A percentile compares a stretch with the other conserved stretches of the same genome.
Evolutionary conservation across 129 eudicot species (phyloP).

Genomic region (Dittrichia graveolens): DNA sequence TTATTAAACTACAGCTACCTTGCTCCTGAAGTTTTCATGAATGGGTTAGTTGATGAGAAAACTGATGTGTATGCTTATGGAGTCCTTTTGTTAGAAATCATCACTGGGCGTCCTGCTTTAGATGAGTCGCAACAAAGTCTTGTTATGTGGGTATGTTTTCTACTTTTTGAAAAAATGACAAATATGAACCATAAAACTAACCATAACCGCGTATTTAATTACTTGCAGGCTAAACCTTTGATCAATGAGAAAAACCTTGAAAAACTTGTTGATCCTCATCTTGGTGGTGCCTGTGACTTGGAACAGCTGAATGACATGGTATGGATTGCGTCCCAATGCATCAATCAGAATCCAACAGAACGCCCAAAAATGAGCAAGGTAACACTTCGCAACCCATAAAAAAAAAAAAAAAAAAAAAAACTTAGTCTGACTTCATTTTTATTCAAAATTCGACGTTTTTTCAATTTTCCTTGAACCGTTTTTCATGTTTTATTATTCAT

Average conservation of each 20-base stretch:
- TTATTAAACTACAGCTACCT: conserved; percentile 62
- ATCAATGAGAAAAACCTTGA: conserved; percentile 39
- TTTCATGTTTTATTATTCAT: neutral
- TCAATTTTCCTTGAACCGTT: neutral
- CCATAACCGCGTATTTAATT: neutral
- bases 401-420: neutral
- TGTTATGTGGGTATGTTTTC: conserved; percentile 85
- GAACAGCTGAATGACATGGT: conserved; percentile 64
- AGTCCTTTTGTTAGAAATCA: conserved; percentile 71
- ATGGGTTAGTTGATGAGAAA: conserved; percentile 82
- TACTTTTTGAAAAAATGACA: neutral
- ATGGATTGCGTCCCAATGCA: conserved; percentile 62
- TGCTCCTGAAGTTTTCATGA: conserved; percentile 86
- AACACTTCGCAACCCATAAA: neutral
- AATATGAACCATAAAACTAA: conserved; percentile 16
- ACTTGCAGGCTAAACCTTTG: conserved; percentile 73
- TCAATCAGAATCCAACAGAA: conserved; percentile 53
- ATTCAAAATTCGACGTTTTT: neutral
- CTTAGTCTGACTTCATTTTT: neutral
- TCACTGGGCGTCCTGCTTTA: conserved; percentile 80
- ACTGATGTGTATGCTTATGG: conserved; percentile 93
- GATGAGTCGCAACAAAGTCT: conserved; percentile 73
- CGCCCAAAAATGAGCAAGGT: conserved; percentile 85
- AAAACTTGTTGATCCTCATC: conserved; percentile 69
- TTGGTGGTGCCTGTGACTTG: conserved; percentile 52